Percentiles rank a stretch among this genome's conserved stretches.
Conservation (phyloP, 2,329 filamentous ascomycete genomes). For the Aspergillus japonicus region DNA sequence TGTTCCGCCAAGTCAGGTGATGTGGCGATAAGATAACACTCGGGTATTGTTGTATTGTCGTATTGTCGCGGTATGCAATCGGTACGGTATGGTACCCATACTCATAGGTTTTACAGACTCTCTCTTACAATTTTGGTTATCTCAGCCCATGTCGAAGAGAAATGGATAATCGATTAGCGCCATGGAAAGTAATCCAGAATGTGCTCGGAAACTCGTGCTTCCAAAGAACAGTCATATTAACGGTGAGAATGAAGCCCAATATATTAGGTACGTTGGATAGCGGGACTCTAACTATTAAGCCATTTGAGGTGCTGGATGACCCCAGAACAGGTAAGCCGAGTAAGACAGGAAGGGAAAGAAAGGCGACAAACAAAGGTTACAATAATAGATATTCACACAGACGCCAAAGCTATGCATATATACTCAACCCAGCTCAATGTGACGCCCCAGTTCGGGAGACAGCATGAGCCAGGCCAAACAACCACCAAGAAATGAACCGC, state of each 20-base stretch:
- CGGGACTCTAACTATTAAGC: not conserved
- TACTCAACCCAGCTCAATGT: not conserved
- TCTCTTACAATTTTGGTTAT: too few relatives aligned
- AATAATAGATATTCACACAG: slow-evolving; percentile 14
- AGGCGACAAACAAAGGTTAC: not conserved
- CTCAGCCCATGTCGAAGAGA: too few relatives aligned
- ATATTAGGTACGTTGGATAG: not conserved
- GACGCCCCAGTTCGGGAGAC: not conserved
- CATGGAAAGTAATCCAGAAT: too few relatives aligned
- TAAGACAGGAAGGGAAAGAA: not conserved
- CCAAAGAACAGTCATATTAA: not conserved
- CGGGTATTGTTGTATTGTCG: too few relatives aligned
- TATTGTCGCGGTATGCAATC: not conserved
- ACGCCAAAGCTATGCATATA: slow-evolving; percentile 32
- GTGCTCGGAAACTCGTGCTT: too few relatives aligned
- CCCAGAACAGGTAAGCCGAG: not conserved
- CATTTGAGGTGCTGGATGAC: not conserved
- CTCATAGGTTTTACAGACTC: not conserved
- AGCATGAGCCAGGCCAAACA: not conserved
- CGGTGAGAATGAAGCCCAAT: not conserved
- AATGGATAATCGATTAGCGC: too few relatives aligned
- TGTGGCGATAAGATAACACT: slow-evolving; percentile 6
- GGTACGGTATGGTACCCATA: not conserved
- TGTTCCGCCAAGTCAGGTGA: slow-evolving; percentile 2
- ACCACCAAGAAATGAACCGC: slow-evolving; percentile 9